Conservation (phyloP, 257 asterid species). For the Hygrophila difformis region DNA sequence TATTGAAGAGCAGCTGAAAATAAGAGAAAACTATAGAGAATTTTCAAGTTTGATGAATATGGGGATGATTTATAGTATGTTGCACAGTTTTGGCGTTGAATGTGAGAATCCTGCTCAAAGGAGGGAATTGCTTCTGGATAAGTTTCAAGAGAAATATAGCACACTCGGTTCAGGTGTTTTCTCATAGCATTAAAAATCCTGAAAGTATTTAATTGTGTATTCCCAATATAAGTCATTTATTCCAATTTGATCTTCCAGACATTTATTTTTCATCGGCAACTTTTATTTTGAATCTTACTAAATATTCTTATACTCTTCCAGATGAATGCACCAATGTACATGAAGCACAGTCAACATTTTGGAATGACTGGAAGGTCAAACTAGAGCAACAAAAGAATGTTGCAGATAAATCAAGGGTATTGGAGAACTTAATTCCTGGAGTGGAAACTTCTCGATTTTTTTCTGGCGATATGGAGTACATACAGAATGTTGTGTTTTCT, state of each 20-base stretch:
- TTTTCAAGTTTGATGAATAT: constrained; percentile 77
- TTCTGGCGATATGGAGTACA: constrained; percentile 74
- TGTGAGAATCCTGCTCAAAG: constrained; percentile 73
- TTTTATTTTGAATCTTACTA: constrained; percentile 7
- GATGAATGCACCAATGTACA: constrained; percentile 71
- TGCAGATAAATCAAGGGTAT: constrained; percentile 78
- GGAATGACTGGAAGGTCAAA: constrained; percentile 97
- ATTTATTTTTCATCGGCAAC: constrained; percentile 5
- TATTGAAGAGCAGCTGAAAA: constrained; percentile 69
- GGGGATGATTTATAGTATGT: constrained; percentile 81
- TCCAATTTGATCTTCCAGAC: not conserved
- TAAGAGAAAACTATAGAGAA: constrained; percentile 60
- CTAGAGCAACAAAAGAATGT: constrained; percentile 76
- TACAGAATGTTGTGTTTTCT: constrained; percentile 52
- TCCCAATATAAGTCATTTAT: constrained; percentile 11
- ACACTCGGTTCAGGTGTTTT: constrained; percentile 64
- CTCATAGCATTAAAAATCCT: constrained; percentile 13
- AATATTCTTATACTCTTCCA: constrained; percentile 26
- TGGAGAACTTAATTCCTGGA: constrained; percentile 89
- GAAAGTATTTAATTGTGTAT: constrained; percentile 11
- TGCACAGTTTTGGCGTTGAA: constrained; percentile 68
- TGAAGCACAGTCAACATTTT: constrained; percentile 85
- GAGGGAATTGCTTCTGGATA: constrained; percentile 62
- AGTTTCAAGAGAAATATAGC: constrained; percentile 56
- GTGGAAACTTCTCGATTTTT: constrained; percentile 78